phyloP scores from a whole-genome alignment of 352 stramenopile genomes.

The Phytophthora fragariaefolia region DNA sequence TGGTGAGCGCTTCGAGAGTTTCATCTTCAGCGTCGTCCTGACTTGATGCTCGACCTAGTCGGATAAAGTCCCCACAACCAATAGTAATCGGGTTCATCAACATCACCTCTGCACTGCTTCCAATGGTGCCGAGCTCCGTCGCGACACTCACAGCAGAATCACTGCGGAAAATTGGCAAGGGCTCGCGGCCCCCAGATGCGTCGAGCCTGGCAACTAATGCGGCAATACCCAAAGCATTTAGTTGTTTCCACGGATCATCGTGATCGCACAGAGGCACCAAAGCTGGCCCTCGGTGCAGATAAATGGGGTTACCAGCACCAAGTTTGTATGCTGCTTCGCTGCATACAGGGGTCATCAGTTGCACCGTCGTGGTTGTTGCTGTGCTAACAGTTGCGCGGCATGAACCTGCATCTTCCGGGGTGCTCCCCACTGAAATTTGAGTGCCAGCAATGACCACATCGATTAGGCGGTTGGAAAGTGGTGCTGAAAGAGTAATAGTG shows the following conservation, averaged over 20 bases:
- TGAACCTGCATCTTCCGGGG: conserved; percentile 20
- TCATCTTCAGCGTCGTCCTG: conserved; percentile 27
- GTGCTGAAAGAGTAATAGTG: conserved; percentile 26
- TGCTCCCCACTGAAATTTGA: conserved; percentile 33
- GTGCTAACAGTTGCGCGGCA: conserved; percentile 29
- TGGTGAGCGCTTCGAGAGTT: conserved; percentile 25
- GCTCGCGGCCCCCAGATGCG: conserved; percentile 41
- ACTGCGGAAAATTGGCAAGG: conserved; percentile 63
- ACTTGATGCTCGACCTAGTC: conserved; percentile 50
- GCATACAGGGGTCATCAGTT: conserved; percentile 46
- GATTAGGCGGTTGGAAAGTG: conserved; percentile 24
- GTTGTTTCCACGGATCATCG: conserved; percentile 54
- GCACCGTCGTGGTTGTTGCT: conserved; percentile 17
- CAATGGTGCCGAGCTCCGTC: conserved; percentile 42
- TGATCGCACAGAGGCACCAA: conserved; percentile 66
- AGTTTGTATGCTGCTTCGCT: conserved; percentile 33
- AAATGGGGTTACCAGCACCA: conserved; percentile 37
- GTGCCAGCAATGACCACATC: conserved; percentile 34
- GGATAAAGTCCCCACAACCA: conserved; percentile 72
- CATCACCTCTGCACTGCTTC: conserved; percentile 41
- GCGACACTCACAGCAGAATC: conserved; percentile 56
- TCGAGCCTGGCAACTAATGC: conserved; percentile 41
- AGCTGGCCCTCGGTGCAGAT: conserved; percentile 70
- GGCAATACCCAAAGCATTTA: conserved; percentile 38
- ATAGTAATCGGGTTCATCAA: conserved; percentile 46